A percentile compares a stretch with the other conserved stretches of the same genome.
phyloP scores from a whole-genome alignment of 257 asterid genomes.

The Solanum habrochaites region DNA sequence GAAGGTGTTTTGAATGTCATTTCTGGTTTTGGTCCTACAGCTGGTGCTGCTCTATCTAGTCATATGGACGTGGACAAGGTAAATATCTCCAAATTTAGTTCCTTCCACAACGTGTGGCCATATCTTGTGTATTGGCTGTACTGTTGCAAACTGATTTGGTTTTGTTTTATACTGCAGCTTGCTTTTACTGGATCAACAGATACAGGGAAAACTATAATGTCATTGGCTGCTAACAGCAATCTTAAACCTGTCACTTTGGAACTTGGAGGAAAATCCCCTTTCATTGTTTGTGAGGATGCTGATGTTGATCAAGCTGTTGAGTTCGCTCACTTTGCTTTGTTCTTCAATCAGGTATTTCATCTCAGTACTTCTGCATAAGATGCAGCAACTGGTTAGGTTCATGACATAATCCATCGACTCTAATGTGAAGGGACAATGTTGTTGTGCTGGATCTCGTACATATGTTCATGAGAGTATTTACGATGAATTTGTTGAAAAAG shows the following conservation, averaged over 20 bases:
- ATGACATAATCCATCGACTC: not conserved
- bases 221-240: conserved; percentile 79
- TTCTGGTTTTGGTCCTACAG: conserved; percentile 88
- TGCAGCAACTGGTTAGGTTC: not conserved
- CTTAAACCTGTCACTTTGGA: conserved; percentile 88
- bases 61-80: conserved; percentile 99
- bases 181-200: conserved; percentile 98
- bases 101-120: not conserved
- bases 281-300: conserved; percentile 93
- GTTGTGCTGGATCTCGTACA: conserved; percentile 95
- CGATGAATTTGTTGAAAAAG: conserved; percentile 79
- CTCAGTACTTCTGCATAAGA: not conserved
- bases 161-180: conserved; percentile 31
- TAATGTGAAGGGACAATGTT: conserved; percentile 80
- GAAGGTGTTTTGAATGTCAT: conserved; percentile 75
- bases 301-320: conserved; percentile 85
- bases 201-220: conserved; percentile 60
- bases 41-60: conserved; percentile 88
- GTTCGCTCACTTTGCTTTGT: conserved; percentile 79
- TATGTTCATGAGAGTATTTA: conserved; percentile 78
- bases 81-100: not conserved
- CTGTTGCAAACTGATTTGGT: not conserved
- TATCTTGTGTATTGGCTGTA: not conserved
- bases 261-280: conserved; percentile 99
- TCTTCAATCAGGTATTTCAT: conserved; percentile 80